Evolutionary conservation across 140 eudicot genomes (phyloP), one percentile per base, ranked within the genome.

Genomic region (Stevia rebaudiana): DNA sequence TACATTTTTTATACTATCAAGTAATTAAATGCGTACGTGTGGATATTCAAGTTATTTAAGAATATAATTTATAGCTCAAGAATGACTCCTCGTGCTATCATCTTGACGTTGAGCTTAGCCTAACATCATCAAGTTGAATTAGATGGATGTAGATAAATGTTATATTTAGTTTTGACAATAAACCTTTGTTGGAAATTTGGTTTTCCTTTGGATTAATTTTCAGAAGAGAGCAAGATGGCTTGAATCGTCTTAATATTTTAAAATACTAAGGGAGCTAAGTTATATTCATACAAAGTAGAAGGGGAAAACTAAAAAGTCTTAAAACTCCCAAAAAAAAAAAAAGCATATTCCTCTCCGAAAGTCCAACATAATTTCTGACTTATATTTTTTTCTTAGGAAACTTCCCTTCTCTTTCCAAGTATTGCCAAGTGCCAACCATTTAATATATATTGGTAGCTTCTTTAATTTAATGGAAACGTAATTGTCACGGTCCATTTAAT

Each of bases 291-390:
- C 16, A 31, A 36, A 66, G 69, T 68, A 60, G 59, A 68, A 51
- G 70, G 70, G 15, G 57, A 31, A 40, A 19, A 24, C 51, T 60
- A 19, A 11, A 42, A 17, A 16, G 11, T 60, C 18, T 18, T 1
- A 13, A 48, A 68, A 61, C 25, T 21, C 22, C 19, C 22, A 56
- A 5, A 65, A 68, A 75, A 75, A 70, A 68, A 56, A 5, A 65
- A 68, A 75, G 80, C 75, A 68, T 75, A 74, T 74, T 75, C 79
- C 49, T 6, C 50, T 49, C 50, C 79, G 74, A 74, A 74, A 74
- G 74, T 74, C 79, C 40, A 50, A 67, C 59, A 8, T 8, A 37
- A 37, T 25, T 50, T 67, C 19, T 36, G n/a, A 23, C 31, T 40
- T 22, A 39, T 50, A 58, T 8, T 28, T 37, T 61, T 44, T 16